Percentiles rank a stretch among this genome's conserved stretches.
phyloP scores from a whole-genome alignment of 1,139 yeast genomes.

The Kurtzmaniella quercitrusa region DNA sequence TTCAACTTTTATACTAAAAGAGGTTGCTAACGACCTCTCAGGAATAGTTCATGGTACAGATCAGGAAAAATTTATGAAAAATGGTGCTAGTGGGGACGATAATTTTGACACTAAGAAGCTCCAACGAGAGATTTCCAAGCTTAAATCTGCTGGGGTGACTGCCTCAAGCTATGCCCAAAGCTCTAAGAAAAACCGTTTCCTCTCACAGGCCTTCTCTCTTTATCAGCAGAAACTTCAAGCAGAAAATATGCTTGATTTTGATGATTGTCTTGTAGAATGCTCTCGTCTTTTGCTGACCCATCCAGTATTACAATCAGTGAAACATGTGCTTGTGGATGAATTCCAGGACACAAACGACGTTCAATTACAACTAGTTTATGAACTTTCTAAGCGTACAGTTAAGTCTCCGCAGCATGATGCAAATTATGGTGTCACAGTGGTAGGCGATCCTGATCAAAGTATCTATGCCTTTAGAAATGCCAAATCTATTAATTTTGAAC shows the following conservation, averaged over 20 bases:
- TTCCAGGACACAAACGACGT: conserved; percentile 86
- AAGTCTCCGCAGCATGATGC: conserved; percentile 8
- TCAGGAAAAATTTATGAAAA: not conserved
- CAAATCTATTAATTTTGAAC: conserved; percentile 58
- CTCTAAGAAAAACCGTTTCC: conserved; percentile 11
- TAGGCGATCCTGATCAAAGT: conserved; percentile 96
- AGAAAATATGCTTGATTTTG: conserved; percentile 64
- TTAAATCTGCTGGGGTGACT: conserved; percentile 46
- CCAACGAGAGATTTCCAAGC: conserved; percentile 43
- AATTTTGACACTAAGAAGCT: conserved; percentile 33
- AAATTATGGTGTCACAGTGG: conserved; percentile 65
- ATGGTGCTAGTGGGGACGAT: not conserved
- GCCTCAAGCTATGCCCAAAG: conserved; percentile 30
- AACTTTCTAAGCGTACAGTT: conserved; percentile 42
- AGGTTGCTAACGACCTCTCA: conserved; percentile 21
- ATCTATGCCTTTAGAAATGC: conserved; percentile 89
- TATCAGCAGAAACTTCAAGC: conserved; percentile 49
- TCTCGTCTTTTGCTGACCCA: conserved; percentile 41
- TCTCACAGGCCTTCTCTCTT: conserved; percentile 35
- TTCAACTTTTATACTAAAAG: conserved; percentile 43
- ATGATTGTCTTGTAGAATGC: conserved; percentile 68
- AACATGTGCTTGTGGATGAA: conserved; percentile 85
- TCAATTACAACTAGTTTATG: conserved; percentile 65
- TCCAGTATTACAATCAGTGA: conserved; percentile 45
- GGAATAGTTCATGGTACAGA: conserved; percentile 1